Evolutionary conservation across 2,329 filamentous ascomycete genomes (phyloP).

Genomic region (Didymellaceae sp.): DNA sequence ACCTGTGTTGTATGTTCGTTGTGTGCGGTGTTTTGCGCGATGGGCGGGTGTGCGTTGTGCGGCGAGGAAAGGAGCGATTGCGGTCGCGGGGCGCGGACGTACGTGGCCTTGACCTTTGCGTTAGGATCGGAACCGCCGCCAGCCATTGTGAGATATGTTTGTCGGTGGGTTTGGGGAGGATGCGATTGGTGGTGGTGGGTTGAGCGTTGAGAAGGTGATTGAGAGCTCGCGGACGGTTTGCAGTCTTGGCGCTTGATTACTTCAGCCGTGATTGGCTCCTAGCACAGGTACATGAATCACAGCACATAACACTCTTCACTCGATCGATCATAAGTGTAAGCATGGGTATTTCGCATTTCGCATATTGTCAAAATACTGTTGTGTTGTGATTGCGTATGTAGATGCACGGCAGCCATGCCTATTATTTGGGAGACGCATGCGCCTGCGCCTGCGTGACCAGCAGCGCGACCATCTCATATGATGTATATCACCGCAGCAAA

Average conservation of each 20-base stretch:
- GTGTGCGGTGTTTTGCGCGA: constrained; percentile 14
- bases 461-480: background rate
- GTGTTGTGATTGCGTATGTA: too few species aligned
- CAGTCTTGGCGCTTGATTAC: constrained; percentile 10
- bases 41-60: constrained; percentile 12
- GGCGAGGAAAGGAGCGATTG: constrained; percentile 13
- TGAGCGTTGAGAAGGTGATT: constrained; percentile 25
- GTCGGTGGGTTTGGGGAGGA: constrained; percentile 20
- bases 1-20: constrained; percentile 1
- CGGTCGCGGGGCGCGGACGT: constrained; percentile 26
- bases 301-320: too few species aligned
- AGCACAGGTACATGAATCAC: background rate
- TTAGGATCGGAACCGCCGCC: constrained; percentile 36
- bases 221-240: constrained; percentile 21
- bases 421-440: too few species aligned
- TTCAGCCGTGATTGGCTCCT: constrained; percentile 5
- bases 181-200: constrained; percentile 28
- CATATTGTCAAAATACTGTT: too few species aligned
- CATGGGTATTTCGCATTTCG: too few species aligned
- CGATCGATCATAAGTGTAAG: too few species aligned
- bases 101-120: constrained; percentile 39
- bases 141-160: constrained; percentile 36
- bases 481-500: constrained; percentile 52
- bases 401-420: background rate
- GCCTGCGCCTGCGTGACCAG: background rate